These are phyloP conservation scores for Phoma herbarum DNA, from an alignment of 2,329 filamentous ascomycete genomes.

Conservation along the genomic window DNA sequence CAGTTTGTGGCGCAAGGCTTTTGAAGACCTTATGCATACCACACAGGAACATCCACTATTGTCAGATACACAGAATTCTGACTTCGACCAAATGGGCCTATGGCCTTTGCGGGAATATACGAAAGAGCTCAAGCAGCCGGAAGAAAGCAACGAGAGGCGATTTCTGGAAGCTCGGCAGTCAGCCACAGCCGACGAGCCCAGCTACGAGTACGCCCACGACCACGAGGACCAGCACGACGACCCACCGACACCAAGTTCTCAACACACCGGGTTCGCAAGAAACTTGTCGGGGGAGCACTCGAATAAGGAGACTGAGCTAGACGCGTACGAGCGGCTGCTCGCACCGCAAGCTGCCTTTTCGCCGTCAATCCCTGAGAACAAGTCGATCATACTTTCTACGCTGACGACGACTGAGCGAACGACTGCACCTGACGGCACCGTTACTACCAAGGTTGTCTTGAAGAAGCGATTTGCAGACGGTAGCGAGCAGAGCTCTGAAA, in stretches of 20 bases:
- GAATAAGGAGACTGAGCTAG: constrained; percentile 57
- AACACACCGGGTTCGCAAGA: constrained; percentile 21
- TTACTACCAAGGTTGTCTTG: constrained; percentile 65
- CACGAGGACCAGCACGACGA: constrained; percentile 48
- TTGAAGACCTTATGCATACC: constrained; percentile 65
- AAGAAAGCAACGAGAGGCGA: constrained; percentile 3
- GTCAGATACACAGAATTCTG: constrained; percentile 19
- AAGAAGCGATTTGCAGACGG: constrained; percentile 69
- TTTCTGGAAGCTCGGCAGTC: neutral
- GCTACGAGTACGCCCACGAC: constrained; percentile 46
- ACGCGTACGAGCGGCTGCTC: constrained; percentile 62
- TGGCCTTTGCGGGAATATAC: constrained; percentile 12
- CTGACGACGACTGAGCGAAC: constrained; percentile 66
- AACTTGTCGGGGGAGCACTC: neutral
- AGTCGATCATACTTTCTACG: constrained; percentile 60
- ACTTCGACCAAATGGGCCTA: constrained; percentile 25
- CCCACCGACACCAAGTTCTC: constrained; percentile 39
- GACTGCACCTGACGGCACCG: constrained; percentile 64
- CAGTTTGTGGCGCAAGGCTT: constrained; percentile 64
- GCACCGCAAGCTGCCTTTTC: constrained; percentile 31
- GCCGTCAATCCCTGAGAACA: constrained; percentile 5
- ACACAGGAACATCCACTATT: constrained; percentile 18
- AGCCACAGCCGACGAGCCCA: constrained; percentile 38
- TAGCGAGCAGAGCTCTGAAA: constrained; percentile 66
- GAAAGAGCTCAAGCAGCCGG: constrained; percentile 10